Evolutionary conservation across 208 protist species (phyloP).

Genomic region (Strigomonas culicis): DNA sequence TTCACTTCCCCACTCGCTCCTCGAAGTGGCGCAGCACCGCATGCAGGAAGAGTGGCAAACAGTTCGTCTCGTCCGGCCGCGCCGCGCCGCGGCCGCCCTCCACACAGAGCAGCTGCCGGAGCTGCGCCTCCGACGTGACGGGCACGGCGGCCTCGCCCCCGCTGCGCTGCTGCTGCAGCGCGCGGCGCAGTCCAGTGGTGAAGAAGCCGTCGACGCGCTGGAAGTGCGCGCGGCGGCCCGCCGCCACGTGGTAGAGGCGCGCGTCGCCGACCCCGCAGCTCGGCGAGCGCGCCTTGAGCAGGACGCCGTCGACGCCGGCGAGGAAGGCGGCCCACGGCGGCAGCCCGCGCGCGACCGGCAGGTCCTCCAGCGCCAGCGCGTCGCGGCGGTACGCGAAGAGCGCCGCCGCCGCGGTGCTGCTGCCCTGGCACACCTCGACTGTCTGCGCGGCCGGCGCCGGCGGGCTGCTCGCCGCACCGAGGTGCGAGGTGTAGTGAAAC

Average conservation of each 20-base stretch:
- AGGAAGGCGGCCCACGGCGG: slow-evolving; percentile 1
- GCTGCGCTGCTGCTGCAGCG: background rate
- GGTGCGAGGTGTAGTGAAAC: no score
- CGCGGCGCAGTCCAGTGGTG: slow-evolving; percentile 33
- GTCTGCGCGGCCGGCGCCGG: no score
- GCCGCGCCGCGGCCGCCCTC: no score
- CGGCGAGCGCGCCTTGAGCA: slow-evolving; percentile 77
- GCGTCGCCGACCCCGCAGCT: slow-evolving; percentile 78
- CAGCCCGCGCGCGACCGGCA: no score
- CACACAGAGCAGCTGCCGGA: no score
- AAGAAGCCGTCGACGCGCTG: slow-evolving; percentile 63
- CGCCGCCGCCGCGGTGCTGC: background rate
- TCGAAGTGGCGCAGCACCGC: slow-evolving; percentile 9
- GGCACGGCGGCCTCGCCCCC: no score
- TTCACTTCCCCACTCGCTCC: slow-evolving; percentile 3
- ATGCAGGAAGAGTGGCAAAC: slow-evolving; percentile 5
- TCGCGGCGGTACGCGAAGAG: background rate
- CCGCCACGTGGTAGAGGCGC: slow-evolving; percentile 32
- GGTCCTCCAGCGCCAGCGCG: background rate
- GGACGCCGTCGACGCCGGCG: slow-evolving; percentile 38
- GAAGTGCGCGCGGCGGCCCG: slow-evolving; percentile 9
- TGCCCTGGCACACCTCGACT: background rate
- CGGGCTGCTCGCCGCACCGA: background rate
- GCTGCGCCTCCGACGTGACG: background rate
- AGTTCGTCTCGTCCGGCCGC: no score